phyloP scores from a whole-genome alignment of 2,329 filamentous ascomycete species.

The Fusarium graminum region DNA sequence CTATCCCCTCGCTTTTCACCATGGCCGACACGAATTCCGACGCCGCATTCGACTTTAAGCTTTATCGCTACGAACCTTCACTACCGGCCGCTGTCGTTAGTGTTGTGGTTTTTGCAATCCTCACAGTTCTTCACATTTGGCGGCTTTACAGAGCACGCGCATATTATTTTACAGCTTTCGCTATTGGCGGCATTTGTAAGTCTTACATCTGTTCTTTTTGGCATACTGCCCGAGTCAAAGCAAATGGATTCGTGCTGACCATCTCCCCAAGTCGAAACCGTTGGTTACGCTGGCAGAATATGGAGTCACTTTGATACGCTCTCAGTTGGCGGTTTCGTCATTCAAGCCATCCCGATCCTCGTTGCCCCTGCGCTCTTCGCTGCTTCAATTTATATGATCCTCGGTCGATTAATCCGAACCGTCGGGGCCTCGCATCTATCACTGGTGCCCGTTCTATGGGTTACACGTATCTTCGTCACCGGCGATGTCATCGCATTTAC shows the following conservation, averaged over 20 bases:
- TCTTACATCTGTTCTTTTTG: accelerated
- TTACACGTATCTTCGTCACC: slow-evolving; percentile 17
- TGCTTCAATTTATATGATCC: slow-evolving; percentile 28
- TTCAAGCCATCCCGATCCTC: slow-evolving; percentile 24
- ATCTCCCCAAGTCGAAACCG: background rate
- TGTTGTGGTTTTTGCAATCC: background rate
- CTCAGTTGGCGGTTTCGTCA: slow-evolving; percentile 2
- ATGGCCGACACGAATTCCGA: background rate
- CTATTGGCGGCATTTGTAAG: slow-evolving; percentile 12
- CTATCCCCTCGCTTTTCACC: background rate
- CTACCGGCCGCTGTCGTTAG: slow-evolving; percentile 11
- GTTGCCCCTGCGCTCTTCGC: slow-evolving; percentile 22
- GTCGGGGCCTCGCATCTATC: slow-evolving; percentile 13
- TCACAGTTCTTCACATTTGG: slow-evolving; percentile 11
- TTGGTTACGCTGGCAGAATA: slow-evolving; percentile 22
- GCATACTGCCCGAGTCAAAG: background rate
- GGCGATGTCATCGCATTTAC: slow-evolving; percentile 13
- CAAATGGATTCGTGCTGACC: background rate
- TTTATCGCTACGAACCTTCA: slow-evolving; percentile 20
- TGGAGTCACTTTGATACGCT: slow-evolving; percentile 20
- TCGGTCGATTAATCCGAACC: slow-evolving; percentile 20
- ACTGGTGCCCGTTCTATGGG: slow-evolving; percentile 18
- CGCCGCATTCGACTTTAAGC: slow-evolving; percentile 12
- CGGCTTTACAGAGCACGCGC: slow-evolving; percentile 2
- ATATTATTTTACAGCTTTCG: slow-evolving; percentile 17